phyloP scores from a whole-genome alignment of 164 flowering plant genomes.

The Chimonanthus praecox region DNA sequence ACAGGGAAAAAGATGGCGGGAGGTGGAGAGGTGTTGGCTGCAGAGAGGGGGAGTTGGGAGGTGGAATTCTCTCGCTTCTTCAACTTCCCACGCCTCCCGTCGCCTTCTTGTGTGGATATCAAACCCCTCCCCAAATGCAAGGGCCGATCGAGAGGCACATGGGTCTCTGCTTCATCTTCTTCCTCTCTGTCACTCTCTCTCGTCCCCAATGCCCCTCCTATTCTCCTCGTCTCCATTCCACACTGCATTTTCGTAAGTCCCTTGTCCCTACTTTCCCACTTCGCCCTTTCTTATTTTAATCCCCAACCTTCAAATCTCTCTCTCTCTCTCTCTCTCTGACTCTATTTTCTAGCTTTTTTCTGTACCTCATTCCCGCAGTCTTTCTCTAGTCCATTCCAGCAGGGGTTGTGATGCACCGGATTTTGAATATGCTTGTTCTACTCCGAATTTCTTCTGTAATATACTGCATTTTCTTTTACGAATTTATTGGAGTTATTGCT shows the following conservation, averaged over 20 bases:
- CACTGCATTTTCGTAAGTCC: slow-evolving; percentile 20
- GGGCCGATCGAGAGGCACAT: slow-evolving; percentile 14
- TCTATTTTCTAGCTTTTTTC: not conserved
- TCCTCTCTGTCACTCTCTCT: slow-evolving; percentile 15
- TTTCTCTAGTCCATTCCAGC: no score
- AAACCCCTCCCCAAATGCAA: slow-evolving; percentile 9
- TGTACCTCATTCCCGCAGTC: no score
- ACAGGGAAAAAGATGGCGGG: no score
- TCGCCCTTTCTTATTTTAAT: not conserved
- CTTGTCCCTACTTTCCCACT: not conserved
- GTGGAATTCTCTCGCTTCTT: slow-evolving; percentile 28
- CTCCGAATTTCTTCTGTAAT: no score
- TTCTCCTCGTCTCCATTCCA: slow-evolving; percentile 15
- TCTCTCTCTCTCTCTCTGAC: not conserved
- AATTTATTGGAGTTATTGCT: no score
- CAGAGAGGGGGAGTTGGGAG: slow-evolving; percentile 10
- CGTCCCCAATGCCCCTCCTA: slow-evolving; percentile 5
- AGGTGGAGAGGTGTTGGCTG: no score
- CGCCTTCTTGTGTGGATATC: slow-evolving; percentile 8
- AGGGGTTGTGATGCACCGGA: no score
- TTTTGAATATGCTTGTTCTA: no score
- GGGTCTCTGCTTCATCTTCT: slow-evolving; percentile 22
- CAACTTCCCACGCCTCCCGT: slow-evolving; percentile 14
- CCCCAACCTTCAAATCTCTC: no score
- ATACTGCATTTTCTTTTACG: no score